Percentiles rank a stretch among this genome's conserved stretches.
Conservation (phyloP, 345 rosid genomes). For the Pistacia atlantica region DNA sequence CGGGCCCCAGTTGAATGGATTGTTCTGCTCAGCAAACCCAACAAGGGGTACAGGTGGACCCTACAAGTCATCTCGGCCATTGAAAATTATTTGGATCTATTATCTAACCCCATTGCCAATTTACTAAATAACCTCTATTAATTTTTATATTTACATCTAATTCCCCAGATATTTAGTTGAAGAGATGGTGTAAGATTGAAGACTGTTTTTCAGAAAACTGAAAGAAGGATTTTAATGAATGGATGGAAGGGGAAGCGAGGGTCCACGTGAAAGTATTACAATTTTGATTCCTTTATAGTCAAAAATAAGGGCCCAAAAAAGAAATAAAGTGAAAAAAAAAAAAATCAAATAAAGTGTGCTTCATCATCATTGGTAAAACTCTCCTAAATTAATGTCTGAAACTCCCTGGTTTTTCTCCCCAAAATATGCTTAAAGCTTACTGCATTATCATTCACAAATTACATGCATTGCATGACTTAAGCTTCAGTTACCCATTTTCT, state of each 20-base stretch:
- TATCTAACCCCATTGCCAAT: not conserved
- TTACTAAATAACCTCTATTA: not conserved
- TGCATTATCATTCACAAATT: not conserved
- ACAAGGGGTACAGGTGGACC: slow-evolving; percentile 18
- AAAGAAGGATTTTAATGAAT: not conserved
- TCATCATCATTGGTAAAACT: slow-evolving; percentile 1
- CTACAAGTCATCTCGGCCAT: slow-evolving; percentile 12
- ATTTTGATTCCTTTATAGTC: not conserved
- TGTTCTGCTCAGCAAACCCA: slow-evolving; percentile 16
- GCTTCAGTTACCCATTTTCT: not conserved
- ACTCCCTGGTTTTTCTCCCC: slow-evolving; percentile 15
- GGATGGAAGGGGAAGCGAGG: not conserved
- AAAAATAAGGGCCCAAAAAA: slow-evolving; percentile 6
- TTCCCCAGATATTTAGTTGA: too few relatives aligned
- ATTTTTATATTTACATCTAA: not conserved
- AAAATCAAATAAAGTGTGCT: slow-evolving; percentile 3
- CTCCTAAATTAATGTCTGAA: not conserved
- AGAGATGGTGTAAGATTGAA: too few relatives aligned
- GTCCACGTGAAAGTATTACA: slow-evolving; percentile 16
- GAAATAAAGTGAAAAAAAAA: not conserved
- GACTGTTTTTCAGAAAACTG: too few relatives aligned
- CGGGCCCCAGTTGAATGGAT: slow-evolving; percentile 23
- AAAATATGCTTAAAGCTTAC: not conserved
- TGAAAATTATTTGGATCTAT: slow-evolving; percentile 24
- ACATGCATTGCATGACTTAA: not conserved